phyloP scores from a whole-genome alignment of 2,329 filamentous ascomycete genomes.

The Cucurbitaria berberidis region DNA sequence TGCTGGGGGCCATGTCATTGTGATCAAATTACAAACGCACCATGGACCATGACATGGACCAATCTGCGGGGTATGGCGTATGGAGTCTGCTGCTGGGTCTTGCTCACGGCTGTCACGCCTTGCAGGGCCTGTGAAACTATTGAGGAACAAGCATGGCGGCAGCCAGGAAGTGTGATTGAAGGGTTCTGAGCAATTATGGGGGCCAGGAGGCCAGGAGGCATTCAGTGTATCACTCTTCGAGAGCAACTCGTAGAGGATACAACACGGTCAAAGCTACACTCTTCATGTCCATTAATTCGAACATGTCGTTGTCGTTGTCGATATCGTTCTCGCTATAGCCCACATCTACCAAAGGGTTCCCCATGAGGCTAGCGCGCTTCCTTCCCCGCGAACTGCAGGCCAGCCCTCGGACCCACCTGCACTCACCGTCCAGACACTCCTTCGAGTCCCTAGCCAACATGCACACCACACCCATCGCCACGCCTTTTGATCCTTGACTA shows the following conservation, averaged over 20 bases:
- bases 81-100: conserved; percentile 8
- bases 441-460: conserved; percentile 20
- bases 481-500: conserved; percentile 7
- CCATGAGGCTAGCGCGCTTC: conserved; percentile 30
- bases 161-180: background rate
- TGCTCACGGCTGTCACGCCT: background rate
- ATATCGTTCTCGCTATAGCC: too few relatives aligned
- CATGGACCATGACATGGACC: conserved; percentile 3
- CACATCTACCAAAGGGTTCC: too few relatives aligned
- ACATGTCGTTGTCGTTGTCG: background rate
- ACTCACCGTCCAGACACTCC: conserved; percentile 23
- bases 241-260: background rate
- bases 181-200: background rate
- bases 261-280: background rate
- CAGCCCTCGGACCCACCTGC: conserved; percentile 27
- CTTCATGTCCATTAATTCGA: background rate
- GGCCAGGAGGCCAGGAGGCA: background rate
- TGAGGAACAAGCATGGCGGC: background rate
- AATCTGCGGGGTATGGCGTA: conserved; percentile 4
- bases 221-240: background rate
- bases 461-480: conserved; percentile 15
- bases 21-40: conserved; percentile 13
- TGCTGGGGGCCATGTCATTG: conserved; percentile 3
- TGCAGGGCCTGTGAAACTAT: conserved; percentile 2
- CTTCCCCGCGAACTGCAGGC: conserved; percentile 34